Evolutionary conservation across 768 basidiomycete species (phyloP).

Genomic region (Pleurotus tuoliensis): DNA sequence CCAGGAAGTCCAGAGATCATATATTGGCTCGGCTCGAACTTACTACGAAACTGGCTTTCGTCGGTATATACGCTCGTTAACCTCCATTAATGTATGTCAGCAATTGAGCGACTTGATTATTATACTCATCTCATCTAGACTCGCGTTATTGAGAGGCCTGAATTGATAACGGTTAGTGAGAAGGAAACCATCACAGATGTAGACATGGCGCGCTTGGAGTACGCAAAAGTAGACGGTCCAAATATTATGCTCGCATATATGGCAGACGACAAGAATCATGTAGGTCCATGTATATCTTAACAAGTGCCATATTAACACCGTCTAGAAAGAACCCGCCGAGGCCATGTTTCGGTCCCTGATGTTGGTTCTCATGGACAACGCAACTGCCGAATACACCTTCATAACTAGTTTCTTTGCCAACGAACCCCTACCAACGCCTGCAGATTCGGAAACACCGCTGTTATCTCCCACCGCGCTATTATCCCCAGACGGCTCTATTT

Average conservation of each 20-base stretch:
- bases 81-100: slow-evolving; percentile 63
- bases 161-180: slow-evolving; percentile 51
- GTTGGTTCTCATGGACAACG: slow-evolving; percentile 93
- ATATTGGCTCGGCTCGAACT: slow-evolving; percentile 74
- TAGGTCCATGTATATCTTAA: slow-evolving; percentile 37
- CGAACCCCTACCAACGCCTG: slow-evolving; percentile 22
- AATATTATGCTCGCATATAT: slow-evolving; percentile 79
- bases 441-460: slow-evolving; percentile 29
- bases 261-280: slow-evolving; percentile 86
- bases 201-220: slow-evolving; percentile 55
- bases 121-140: slow-evolving; percentile 36
- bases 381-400: slow-evolving; percentile 89
- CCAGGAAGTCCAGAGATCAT: slow-evolving; percentile 83
- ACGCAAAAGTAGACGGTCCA: slow-evolving; percentile 77
- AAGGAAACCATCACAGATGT: slow-evolving; percentile 29
- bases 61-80: slow-evolving; percentile 80
- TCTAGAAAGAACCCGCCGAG: slow-evolving; percentile 79
- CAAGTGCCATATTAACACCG: slow-evolving; percentile 10
- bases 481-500: slow-evolving; percentile 40
- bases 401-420: slow-evolving; percentile 75
- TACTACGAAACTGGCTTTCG: slow-evolving; percentile 97
- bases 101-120: background rate
- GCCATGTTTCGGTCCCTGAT: slow-evolving; percentile 80
- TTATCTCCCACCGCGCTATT: slow-evolving; percentile 35
- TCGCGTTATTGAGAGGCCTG: slow-evolving; percentile 66